Evolutionary conservation across 768 basidiomycete species (phyloP).

Genomic region (Rhodotorula sphaerocarpa): DNA sequence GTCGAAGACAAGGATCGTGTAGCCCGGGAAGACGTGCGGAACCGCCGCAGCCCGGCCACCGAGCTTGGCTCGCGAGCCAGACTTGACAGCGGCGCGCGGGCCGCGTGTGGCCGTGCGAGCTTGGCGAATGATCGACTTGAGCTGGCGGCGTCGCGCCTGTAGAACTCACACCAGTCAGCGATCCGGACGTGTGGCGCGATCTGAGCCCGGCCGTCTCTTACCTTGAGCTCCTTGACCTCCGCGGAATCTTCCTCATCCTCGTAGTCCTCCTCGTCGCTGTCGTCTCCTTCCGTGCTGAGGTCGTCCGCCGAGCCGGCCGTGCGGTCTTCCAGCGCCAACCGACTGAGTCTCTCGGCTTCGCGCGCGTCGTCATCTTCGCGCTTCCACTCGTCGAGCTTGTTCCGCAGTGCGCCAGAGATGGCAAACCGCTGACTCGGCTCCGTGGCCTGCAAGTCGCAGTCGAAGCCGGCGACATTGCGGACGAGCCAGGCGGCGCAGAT

Average conservation of each 20-base stretch:
- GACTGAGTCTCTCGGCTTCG: conserved; percentile 60
- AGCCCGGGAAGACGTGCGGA: conserved; percentile 64
- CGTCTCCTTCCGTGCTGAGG: conserved; percentile 48
- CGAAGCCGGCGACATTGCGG: conserved; percentile 64
- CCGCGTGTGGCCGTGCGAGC: conserved; percentile 27
- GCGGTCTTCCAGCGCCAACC: conserved; percentile 56
- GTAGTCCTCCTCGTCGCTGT: conserved; percentile 43
- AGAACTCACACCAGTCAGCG: too few relatives aligned
- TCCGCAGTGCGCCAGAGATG: conserved; percentile 58
- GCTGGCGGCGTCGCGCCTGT: conserved; percentile 65
- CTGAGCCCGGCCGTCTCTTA: too few relatives aligned
- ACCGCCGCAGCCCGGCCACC: conserved; percentile 44
- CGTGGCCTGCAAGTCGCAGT: conserved; percentile 44
- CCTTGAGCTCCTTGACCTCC: conserved; percentile 67
- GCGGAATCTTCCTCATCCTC: conserved; percentile 48
- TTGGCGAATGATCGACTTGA: conserved; percentile 55
- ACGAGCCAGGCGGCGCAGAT: conserved; percentile 63
- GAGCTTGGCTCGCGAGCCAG: conserved; percentile 39
- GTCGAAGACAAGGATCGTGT: conserved; percentile 82
- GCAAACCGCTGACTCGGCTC: conserved; percentile 52
- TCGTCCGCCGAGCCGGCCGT: conserved; percentile 59
- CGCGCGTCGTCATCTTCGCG: conserved; percentile 63
- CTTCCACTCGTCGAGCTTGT: conserved; percentile 62
- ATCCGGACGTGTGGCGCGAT: too few relatives aligned
- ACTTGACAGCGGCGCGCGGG: conserved; percentile 34